phyloP scores from a whole-genome alignment of 495 filamentous ascomycete genomes.

The Collariella sp. region DNA sequence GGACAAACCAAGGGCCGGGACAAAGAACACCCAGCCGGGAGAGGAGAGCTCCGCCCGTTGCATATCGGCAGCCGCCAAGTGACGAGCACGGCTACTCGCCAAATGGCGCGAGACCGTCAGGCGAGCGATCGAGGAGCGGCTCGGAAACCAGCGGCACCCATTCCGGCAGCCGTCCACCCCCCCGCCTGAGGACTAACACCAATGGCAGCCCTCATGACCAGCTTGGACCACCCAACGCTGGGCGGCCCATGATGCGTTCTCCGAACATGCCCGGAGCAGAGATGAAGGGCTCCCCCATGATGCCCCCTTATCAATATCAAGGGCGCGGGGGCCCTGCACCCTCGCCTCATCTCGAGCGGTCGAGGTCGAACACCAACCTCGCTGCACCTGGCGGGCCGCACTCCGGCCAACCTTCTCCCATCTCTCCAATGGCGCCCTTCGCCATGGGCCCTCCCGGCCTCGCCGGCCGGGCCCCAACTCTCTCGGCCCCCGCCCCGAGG shows the following conservation, averaged over 20 bases:
- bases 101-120: constrained; percentile 21
- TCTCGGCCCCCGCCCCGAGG: constrained; percentile 20
- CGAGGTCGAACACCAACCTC: constrained; percentile 26
- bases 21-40: constrained; percentile 40
- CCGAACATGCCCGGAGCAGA: constrained; percentile 38
- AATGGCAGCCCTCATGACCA: constrained; percentile 42
- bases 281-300: constrained; percentile 36
- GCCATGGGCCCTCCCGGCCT: constrained; percentile 11
- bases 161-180: constrained; percentile 41
- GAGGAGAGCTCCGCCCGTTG: constrained; percentile 35
- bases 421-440: constrained; percentile 31
- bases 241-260: constrained; percentile 32
- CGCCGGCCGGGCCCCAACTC: constrained; percentile 26
- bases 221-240: constrained; percentile 20
- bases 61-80: constrained; percentile 33
- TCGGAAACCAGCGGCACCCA: constrained; percentile 48
- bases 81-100: constrained; percentile 28
- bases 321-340: constrained; percentile 22
- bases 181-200: constrained; percentile 27
- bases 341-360: constrained; percentile 22
- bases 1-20: constrained; percentile 22
- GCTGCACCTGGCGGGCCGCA: constrained; percentile 21
- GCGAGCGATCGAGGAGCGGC: constrained; percentile 51
- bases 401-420: constrained; percentile 39
- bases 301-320: constrained; percentile 43